A percentile compares a stretch with the other conserved stretches of the same genome.
phyloP scores from a whole-genome alignment of 176 grass and related monocot species.

The Calamus simplicifolius region DNA sequence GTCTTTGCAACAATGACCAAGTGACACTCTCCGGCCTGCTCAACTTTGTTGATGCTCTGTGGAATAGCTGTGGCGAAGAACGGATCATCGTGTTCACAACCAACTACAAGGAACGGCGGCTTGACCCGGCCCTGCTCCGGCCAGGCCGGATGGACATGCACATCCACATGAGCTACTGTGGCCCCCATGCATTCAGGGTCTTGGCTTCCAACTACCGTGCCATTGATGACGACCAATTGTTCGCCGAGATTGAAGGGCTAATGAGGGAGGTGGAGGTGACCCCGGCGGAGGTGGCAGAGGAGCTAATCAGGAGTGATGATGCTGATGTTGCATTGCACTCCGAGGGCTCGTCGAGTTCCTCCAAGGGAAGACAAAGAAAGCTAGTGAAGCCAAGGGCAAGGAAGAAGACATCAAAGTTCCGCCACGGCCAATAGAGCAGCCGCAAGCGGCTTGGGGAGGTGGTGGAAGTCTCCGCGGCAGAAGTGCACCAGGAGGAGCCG shows the following conservation, averaged over 20 bases:
- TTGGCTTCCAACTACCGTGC: too few species aligned
- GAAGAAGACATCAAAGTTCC: too few species aligned
- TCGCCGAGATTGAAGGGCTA: slow-evolving; percentile 31
- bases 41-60: slow-evolving; percentile 21
- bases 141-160: too few species aligned
- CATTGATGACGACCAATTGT: slow-evolving; percentile 23
- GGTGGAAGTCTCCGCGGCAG: too few species aligned
- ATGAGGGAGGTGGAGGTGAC: slow-evolving; percentile 34
- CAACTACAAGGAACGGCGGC: slow-evolving; percentile 18
- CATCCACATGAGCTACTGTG: too few species aligned
- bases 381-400: neutral
- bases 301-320: slow-evolving; percentile 31
- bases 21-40: slow-evolving; percentile 24
- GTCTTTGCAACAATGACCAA: neutral
- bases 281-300: slow-evolving; percentile 34
- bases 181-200: too few species aligned
- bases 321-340: neutral
- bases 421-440: too few species aligned
- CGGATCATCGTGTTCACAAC: slow-evolving; percentile 22
- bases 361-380: slow-evolving; percentile 33
- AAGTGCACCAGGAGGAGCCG: too few species aligned
- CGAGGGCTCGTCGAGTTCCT: slow-evolving; percentile 46
- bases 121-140: neutral
- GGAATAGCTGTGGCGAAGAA: slow-evolving; percentile 21
- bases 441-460: too few species aligned